A percentile compares a stretch with the other conserved stretches of the same genome.
Evolutionary conservation across 768 basidiomycete genomes (phyloP).

Genomic region (Termitomyces sp.): DNA sequence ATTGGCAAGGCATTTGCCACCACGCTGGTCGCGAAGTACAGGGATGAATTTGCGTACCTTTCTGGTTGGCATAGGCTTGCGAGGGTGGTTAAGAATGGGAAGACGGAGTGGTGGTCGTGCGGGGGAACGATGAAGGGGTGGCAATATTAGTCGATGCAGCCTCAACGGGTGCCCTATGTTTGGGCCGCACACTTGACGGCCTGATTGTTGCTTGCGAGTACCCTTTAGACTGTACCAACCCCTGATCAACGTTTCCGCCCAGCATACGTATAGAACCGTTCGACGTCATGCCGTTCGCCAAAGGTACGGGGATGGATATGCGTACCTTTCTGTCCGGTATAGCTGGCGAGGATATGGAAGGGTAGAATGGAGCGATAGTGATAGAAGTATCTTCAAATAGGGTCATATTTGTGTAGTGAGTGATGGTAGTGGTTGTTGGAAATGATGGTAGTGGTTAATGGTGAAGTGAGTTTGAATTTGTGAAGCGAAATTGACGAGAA

Average conservation of each 20-base stretch:
- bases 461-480: not conserved
- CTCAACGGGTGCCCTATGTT: not conserved
- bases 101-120: not conserved
- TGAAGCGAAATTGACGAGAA: not conserved
- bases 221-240: not conserved
- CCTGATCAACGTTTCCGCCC: not conserved
- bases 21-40: not conserved
- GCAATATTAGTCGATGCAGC: not conserved
- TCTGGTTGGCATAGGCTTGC: not conserved
- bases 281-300: not conserved
- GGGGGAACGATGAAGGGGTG: not conserved
- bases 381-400: not conserved
- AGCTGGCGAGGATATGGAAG: not conserved
- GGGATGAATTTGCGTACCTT: not conserved
- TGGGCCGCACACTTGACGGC: not conserved
- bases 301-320: not conserved
- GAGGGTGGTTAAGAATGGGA: not conserved
- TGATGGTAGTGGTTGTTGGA: too few species aligned
- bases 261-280: not conserved
- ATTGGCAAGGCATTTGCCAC: too few species aligned
- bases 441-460: not conserved
- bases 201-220: not conserved
- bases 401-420: not conserved
- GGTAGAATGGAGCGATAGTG: too few species aligned
- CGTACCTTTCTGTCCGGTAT: not conserved